Evolutionary conservation across 139 green algal genomes (phyloP).

Genomic region (Desmodesmus armatus): DNA sequence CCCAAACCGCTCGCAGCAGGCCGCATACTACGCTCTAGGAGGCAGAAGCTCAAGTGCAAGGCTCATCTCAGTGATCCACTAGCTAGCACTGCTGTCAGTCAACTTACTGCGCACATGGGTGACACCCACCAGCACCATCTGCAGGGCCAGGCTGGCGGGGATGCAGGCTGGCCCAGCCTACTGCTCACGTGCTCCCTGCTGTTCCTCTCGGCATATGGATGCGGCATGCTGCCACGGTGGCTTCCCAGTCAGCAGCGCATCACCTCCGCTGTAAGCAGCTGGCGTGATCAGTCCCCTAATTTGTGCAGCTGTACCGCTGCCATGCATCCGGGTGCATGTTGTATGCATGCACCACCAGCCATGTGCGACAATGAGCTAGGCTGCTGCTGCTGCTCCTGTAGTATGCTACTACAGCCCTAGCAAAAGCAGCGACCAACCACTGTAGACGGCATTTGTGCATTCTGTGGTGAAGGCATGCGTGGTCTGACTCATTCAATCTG

Average conservation of each 20-base stretch:
- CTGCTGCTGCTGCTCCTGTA: background rate
- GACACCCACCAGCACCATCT: background rate
- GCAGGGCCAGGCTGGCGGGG: background rate
- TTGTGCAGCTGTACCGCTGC: background rate
- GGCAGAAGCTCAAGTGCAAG: too few relatives aligned
- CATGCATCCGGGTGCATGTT: background rate
- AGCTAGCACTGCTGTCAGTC: too few relatives aligned
- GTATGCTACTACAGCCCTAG: too few relatives aligned
- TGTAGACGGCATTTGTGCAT: too few relatives aligned
- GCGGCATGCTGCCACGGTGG: conserved; percentile 32
- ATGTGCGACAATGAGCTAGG: background rate
- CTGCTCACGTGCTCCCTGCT: conserved; percentile 15
- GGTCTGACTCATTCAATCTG: too few relatives aligned
- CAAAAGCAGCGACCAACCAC: too few relatives aligned
- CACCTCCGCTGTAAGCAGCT: conserved; percentile 9
- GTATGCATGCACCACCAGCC: background rate
- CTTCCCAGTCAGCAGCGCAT: background rate
- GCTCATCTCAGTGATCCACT: too few relatives aligned
- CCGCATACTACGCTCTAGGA: too few relatives aligned
- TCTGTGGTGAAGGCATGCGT: too few relatives aligned
- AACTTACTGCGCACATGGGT: too few relatives aligned
- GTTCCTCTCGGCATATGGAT: conserved; percentile 38
- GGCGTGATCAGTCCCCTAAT: background rate
- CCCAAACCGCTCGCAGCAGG: too few relatives aligned
- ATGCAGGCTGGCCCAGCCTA: background rate